Conservation (phyloP, 176 grass and related monocot species). For the Elaeis guineensis region DNA sequence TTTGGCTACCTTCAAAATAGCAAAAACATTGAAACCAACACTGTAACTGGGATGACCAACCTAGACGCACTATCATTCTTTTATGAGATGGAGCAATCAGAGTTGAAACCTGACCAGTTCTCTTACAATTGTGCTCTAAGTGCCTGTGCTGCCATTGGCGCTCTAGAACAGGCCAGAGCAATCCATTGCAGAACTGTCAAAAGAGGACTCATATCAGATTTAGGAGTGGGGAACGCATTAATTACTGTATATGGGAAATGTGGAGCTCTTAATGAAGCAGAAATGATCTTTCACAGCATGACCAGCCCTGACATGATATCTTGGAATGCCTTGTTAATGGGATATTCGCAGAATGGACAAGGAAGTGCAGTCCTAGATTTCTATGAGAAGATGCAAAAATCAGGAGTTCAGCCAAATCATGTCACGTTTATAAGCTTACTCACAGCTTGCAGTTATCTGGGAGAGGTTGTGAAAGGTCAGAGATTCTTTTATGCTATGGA, state of each 20-base stretch:
- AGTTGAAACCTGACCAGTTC: constrained; percentile 18
- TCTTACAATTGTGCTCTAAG: constrained; percentile 23
- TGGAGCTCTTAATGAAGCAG: constrained; percentile 19
- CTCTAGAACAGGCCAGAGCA: constrained; percentile 19
- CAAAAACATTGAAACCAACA: constrained; percentile 1
- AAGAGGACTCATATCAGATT: constrained; percentile 15
- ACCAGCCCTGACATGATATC: constrained; percentile 12
- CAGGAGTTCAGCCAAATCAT: constrained; percentile 13
- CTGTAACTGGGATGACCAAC: not conserved
- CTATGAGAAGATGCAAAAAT: constrained; percentile 22
- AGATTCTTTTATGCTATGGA: constrained; percentile 10
- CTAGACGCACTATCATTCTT: constrained; percentile 2
- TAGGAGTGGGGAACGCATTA: constrained; percentile 22
- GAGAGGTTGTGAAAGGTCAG: constrained; percentile 10
- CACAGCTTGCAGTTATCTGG: constrained; percentile 20
- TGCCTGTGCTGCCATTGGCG: constrained; percentile 12
- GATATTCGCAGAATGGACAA: constrained; percentile 25
- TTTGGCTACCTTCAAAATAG: constrained; percentile 17
- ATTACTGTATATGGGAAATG: constrained; percentile 25
- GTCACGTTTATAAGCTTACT: constrained; percentile 22
- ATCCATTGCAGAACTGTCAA: constrained; percentile 19
- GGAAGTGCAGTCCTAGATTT: constrained; percentile 11
- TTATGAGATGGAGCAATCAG: constrained; percentile 16
- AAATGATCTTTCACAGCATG: constrained; percentile 8
- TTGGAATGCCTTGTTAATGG: constrained; percentile 27